phyloP scores from a whole-genome alignment of 768 basidiomycete genomes.

The Rhizopogon sp. region DNA sequence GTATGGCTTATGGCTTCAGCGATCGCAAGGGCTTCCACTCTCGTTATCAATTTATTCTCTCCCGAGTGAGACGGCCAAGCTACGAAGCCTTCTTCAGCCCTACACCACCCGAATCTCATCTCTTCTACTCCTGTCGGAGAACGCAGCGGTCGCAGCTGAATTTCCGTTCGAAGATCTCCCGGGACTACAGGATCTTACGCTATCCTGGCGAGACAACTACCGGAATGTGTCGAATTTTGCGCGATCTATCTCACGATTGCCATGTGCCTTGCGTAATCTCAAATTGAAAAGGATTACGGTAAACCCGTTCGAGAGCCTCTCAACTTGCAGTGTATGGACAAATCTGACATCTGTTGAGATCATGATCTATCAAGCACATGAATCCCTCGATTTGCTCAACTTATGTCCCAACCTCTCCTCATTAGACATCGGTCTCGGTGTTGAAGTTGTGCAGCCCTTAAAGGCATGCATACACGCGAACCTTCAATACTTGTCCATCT shows the following conservation, averaged over 20 bases:
- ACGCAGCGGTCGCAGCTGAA: constrained; percentile 7
- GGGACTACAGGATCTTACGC: constrained; percentile 9
- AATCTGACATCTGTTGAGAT: constrained; percentile 13
- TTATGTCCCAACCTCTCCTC: constrained; percentile 16
- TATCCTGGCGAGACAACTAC: constrained; percentile 10
- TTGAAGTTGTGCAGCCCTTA: not conserved
- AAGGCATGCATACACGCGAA: constrained; percentile 4
- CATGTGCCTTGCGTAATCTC: not conserved
- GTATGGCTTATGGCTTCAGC: constrained; percentile 6
- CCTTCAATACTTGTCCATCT: too few relatives aligned
- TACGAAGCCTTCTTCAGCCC: constrained; percentile 9
- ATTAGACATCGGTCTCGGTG: constrained; percentile 6
- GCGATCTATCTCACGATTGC: not conserved
- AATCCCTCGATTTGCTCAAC: constrained; percentile 10
- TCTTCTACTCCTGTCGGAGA: constrained; percentile 10
- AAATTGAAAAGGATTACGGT: not conserved
- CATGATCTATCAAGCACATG: not conserved
- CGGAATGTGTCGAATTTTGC: not conserved
- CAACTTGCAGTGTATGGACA: constrained; percentile 10
- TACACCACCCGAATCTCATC: constrained; percentile 14
- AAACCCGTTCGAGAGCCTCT: not conserved
- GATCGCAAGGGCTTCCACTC: constrained; percentile 3
- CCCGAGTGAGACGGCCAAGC: constrained; percentile 11
- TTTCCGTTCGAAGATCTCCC: constrained; percentile 13
- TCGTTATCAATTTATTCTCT: not conserved